These are phyloP conservation scores for Amanita inopinata DNA, from an alignment of 768 basidiomycete genomes.

Conservation along the genomic window DNA sequence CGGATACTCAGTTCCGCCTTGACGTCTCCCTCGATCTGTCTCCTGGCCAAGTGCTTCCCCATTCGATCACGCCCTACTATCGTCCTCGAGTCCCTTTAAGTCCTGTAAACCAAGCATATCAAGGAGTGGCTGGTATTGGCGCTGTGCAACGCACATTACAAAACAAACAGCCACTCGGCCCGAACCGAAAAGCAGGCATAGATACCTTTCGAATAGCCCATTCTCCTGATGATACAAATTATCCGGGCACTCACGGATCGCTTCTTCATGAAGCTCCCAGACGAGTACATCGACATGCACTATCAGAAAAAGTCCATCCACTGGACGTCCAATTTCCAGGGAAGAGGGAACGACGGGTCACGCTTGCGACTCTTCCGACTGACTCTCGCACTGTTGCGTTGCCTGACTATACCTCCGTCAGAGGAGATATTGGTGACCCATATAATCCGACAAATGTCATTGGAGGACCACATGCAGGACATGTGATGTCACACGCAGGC, in stretches of 20 bases:
- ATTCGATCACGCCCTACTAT: constrained; percentile 16
- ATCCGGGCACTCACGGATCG: background rate
- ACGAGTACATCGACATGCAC: background rate
- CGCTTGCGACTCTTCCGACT: too few species aligned
- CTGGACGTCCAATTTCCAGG: too few species aligned
- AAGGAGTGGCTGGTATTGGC: background rate
- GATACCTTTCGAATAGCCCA: too few species aligned
- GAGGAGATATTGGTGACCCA: background rate
- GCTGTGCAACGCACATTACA: background rate
- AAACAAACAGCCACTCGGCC: background rate
- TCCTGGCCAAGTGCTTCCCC: constrained; percentile 50
- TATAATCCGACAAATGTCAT: background rate
- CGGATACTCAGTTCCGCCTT: constrained; percentile 18
- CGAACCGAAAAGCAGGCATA: background rate
- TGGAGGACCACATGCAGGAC: background rate
- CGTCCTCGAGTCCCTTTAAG: constrained; percentile 3
- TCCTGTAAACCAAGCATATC: background rate
- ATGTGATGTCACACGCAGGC: background rate
- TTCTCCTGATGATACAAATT: background rate
- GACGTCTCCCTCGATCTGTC: constrained; percentile 40
- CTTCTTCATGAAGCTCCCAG: background rate
- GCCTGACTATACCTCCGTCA: too few species aligned
- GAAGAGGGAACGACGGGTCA: background rate
- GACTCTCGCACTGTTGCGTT: too few species aligned
- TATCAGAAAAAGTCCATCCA: background rate